These are phyloP conservation scores for Phytophthora kernoviae DNA, from an alignment of 352 stramenopile species.

Conservation along the genomic window DNA sequence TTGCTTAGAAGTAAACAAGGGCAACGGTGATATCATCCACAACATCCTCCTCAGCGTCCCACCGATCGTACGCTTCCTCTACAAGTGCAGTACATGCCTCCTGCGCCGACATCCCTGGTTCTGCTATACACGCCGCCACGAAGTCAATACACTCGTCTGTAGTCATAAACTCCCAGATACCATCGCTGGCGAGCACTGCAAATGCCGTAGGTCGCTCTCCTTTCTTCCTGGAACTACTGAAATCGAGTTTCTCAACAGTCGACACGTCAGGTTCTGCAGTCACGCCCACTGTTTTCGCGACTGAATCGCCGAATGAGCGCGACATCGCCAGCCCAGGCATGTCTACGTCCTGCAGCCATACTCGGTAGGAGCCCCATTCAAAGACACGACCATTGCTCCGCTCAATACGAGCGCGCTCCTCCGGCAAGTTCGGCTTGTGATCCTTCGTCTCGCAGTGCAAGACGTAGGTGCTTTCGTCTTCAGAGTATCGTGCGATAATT, in stretches of 20 bases:
- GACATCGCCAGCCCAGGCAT: constrained; percentile 89
- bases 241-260: constrained; percentile 44
- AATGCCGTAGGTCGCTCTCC: constrained; percentile 43
- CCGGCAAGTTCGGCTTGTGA: constrained; percentile 78
- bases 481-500: constrained; percentile 51
- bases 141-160: constrained; percentile 74
- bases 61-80: constrained; percentile 71
- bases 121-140: constrained; percentile 53
- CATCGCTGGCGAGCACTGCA: constrained; percentile 77
- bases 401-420: constrained; percentile 75
- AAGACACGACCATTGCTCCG: constrained; percentile 79
- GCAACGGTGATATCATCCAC: constrained; percentile 83
- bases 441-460: constrained; percentile 72
- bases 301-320: constrained; percentile 76
- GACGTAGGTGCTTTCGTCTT: constrained; percentile 42
- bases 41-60: constrained; percentile 81
- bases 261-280: constrained; percentile 69
- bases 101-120: constrained; percentile 58
- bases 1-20: constrained; percentile 65
- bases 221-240: constrained; percentile 24
- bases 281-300: constrained; percentile 83
- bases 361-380: constrained; percentile 75
- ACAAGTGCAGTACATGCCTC: constrained; percentile 69
- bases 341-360: constrained; percentile 87
- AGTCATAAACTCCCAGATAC: constrained; percentile 87